phyloP scores from a whole-genome alignment of 257 asterid genomes.

The Thymus quinquecostatus region DNA sequence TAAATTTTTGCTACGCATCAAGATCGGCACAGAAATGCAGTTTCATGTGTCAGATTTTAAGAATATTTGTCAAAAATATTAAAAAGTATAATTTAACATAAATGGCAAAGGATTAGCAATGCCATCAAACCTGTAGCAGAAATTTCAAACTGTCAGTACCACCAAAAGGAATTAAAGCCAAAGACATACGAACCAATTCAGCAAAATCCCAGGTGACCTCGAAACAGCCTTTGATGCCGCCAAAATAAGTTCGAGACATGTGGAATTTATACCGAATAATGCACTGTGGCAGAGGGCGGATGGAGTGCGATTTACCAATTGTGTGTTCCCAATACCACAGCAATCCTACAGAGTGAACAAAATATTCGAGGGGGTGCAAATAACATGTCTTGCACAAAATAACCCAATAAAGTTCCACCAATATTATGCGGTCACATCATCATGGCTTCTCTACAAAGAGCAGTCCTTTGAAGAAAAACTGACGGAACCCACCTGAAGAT shows the following conservation, averaged over 20 bases:
- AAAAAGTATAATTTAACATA: conserved; percentile 27
- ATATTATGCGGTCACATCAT: conserved; percentile 86
- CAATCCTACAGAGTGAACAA: conserved; percentile 84
- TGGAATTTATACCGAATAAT: conserved; percentile 65
- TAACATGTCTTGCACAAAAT: conserved; percentile 73
- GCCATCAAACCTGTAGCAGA: conserved; percentile 79
- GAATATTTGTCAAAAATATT: conserved; percentile 31
- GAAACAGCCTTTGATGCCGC: conserved; percentile 67
- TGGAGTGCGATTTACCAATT: conserved; percentile 67
- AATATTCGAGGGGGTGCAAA: conserved; percentile 66
- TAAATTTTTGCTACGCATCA: conserved; percentile 25
- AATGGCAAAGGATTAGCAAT: conserved; percentile 35
- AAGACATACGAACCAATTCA: conserved; percentile 94
- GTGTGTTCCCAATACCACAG: conserved; percentile 96
- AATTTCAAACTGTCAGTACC: conserved; percentile 71
- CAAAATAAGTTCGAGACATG: conserved; percentile 57
- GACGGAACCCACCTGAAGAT: conserved; percentile 99
- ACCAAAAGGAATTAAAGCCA: conserved; percentile 67
- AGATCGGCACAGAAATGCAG: conserved; percentile 30
- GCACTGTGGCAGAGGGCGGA: conserved; percentile 91
- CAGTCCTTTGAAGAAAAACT: conserved; percentile 97
- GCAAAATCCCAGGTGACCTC: conserved; percentile 58
- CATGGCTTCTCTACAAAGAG: conserved; percentile 98
- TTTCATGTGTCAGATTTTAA: conserved; percentile 20
- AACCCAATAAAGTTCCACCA: conserved; percentile 79